Conservation (phyloP, 2,329 filamentous ascomycete genomes). For the Colletotrichum sp. region DNA sequence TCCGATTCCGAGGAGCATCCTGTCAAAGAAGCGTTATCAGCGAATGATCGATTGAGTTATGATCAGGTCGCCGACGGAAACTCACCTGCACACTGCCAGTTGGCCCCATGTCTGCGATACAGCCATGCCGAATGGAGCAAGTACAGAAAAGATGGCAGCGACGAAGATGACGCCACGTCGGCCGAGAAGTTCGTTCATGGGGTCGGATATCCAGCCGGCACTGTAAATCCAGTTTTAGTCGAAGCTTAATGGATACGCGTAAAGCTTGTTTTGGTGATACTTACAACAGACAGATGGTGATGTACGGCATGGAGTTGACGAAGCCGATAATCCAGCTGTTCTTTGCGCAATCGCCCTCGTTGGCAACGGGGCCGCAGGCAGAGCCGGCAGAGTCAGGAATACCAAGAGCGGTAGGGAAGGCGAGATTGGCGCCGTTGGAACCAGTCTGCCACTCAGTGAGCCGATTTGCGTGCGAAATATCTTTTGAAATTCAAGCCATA, state of each 20-base stretch:
- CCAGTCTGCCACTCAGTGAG: conserved; percentile 35
- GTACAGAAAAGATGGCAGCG: conserved; percentile 64
- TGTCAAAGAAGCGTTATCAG: background rate
- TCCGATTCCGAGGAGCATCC: conserved; percentile 60
- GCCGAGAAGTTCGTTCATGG: conserved; percentile 62
- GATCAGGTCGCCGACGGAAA: background rate
- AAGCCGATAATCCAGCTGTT: conserved; percentile 68
- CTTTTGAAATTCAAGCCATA: background rate
- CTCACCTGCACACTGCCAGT: conserved; percentile 59
- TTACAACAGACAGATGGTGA: conserved; percentile 48
- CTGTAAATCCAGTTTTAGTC: conserved; percentile 27
- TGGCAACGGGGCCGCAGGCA: conserved; percentile 34
- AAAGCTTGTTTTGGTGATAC: conserved; percentile 1
- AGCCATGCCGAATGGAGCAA: conserved; percentile 66
- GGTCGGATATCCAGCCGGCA: conserved; percentile 67
- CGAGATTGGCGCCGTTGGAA: conserved; percentile 53
- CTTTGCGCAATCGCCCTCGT: conserved; percentile 40
- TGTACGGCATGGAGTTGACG: conserved; percentile 56
- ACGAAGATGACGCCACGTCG: conserved; percentile 70
- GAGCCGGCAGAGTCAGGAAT: conserved; percentile 39
- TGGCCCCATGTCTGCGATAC: conserved; percentile 64
- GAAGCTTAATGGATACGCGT: background rate
- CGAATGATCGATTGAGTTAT: background rate
- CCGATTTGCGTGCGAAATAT: background rate
- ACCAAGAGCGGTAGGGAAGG: conserved; percentile 48